These are phyloP conservation scores for Nakazawaea ambrosiae DNA, from an alignment of 805 yeast genomes.

Conservation along the genomic window DNA sequence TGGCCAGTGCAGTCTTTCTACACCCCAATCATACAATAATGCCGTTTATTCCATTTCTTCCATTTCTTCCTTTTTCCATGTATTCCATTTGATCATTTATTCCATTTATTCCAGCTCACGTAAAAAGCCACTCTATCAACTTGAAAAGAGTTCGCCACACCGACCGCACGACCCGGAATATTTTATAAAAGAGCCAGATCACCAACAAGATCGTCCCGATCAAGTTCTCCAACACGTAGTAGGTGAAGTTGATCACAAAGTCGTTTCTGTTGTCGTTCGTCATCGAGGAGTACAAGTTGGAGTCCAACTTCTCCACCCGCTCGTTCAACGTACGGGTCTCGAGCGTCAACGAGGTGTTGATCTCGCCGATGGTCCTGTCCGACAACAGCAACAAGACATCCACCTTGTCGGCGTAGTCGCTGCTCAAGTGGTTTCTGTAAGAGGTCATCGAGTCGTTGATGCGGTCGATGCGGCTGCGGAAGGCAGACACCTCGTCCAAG, in stretches of 20 bases:
- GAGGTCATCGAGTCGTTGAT: slow-evolving; percentile 3
- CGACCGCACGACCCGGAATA: slow-evolving; percentile 1
- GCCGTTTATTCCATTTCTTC: no score
- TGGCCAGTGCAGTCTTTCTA: no score
- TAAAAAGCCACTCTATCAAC: slow-evolving; percentile 2
- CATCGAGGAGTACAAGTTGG: slow-evolving; percentile 11
- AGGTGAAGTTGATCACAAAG: slow-evolving; percentile 30
- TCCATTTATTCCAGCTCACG: neutral
- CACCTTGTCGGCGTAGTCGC: slow-evolving; percentile 30
- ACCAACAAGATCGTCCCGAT: slow-evolving; percentile 46
- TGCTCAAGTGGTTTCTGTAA: slow-evolving; percentile 8
- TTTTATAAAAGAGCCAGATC: slow-evolving; percentile 39
- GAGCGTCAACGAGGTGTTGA: slow-evolving; percentile 62
- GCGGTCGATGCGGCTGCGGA: slow-evolving; percentile 5
- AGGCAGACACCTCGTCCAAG: slow-evolving; percentile 10
- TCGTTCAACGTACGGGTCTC: slow-evolving; percentile 51
- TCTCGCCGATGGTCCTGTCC: slow-evolving; percentile 66
- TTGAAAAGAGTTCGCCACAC: neutral
- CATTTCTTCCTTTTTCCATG: neutral
- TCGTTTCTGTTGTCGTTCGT: slow-evolving; percentile 24
- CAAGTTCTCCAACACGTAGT: slow-evolving; percentile 40
- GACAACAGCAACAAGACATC: slow-evolving; percentile 57
- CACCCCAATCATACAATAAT: no score
- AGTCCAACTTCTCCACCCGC: slow-evolving; percentile 34
- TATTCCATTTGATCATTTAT: neutral